Evolutionary conservation across 78 protist species (phyloP), one percentile per base, ranked within the genome.

Genomic region (Dictyostelium capitatum): DNA sequence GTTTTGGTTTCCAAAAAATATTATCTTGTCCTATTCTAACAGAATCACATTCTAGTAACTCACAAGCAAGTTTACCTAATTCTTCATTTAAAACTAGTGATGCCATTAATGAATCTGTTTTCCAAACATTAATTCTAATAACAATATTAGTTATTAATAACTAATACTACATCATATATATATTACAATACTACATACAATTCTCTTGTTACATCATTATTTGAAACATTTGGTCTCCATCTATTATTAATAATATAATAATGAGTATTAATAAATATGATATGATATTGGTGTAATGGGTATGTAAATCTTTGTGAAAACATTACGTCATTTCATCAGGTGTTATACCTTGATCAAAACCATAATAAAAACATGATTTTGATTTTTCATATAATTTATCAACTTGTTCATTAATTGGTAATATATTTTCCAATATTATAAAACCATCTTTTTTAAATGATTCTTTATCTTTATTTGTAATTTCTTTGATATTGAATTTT

Each of bases 21-120:
- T 85, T 83, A 28, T 85, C 92, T 57, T 85, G 92, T 4, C 83
- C 92, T 2, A 85, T n/a, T 62, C 73, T 43, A 37, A 80, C 92
- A 74, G 83, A 70, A 15, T 28, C 32, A 80, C 92, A 85, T 1
- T 80, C 83, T 80, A 85, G 54, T 14, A 85, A 32, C 0, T 54
- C 70, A 30, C 77, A 64, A 25, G 77, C 92, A 5, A 85, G 41
- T 28, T 50, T 57, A 46, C 92, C 92, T 1, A 85, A 23, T 28
- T 62, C 17, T 43, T 85, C 78, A 73, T n/a, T 17, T 54, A 85
- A 48, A 2, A 59, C 62, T 43, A 74, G 12, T 74, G 19, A 41
- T 14, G 92, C 92, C 51, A 77, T 77, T 37, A 50, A 9, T 14
- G 51, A 47, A 46, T 73, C 79, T 9, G 79, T 23, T 32, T 73